A percentile compares a stretch with the other conserved stretches of the same genome.
phyloP scores from a whole-genome alignment of 2,329 filamentous ascomycete genomes.

The Fusarium humuli region DNA sequence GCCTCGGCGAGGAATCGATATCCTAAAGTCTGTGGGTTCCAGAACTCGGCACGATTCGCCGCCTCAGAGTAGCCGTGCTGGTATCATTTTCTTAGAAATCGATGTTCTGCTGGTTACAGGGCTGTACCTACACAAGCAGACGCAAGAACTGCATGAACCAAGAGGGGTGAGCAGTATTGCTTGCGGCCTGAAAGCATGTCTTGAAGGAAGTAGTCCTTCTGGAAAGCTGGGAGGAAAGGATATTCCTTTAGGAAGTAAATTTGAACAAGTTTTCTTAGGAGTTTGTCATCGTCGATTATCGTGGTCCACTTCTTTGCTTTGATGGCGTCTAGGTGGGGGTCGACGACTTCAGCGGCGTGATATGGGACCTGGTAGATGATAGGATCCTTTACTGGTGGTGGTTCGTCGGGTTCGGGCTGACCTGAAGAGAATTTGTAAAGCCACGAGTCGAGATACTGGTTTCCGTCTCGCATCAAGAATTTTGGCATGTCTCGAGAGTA shows the following conservation, averaged over 20 bases:
- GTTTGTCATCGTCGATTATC: neutral
- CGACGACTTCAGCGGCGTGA: neutral
- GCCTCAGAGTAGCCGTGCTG: neutral
- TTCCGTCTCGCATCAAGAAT: neutral
- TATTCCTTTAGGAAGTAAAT: neutral
- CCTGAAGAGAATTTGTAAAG: neutral
- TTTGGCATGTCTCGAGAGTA: neutral
- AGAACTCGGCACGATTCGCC: neutral
- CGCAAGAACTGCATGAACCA: constrained; percentile 12
- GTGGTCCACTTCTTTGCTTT: neutral
- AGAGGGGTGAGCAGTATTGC: constrained; percentile 3
- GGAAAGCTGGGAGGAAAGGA: neutral
- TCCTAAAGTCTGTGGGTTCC: neutral
- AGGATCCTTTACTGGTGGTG: neutral
- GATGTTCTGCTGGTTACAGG: too few relatives aligned
- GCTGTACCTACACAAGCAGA: neutral
- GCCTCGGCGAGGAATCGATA: neutral
- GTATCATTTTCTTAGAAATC: neutral
- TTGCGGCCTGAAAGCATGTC: neutral
- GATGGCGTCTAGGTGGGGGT: neutral
- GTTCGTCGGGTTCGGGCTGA: neutral
- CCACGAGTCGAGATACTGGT: constrained; percentile 1
- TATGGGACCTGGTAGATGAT: neutral
- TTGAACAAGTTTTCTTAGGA: neutral
- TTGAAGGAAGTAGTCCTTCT: constrained; percentile 5